Conservation (phyloP, 495 filamentous ascomycete genomes). For the Hyphodiscus hymeniophilus region DNA sequence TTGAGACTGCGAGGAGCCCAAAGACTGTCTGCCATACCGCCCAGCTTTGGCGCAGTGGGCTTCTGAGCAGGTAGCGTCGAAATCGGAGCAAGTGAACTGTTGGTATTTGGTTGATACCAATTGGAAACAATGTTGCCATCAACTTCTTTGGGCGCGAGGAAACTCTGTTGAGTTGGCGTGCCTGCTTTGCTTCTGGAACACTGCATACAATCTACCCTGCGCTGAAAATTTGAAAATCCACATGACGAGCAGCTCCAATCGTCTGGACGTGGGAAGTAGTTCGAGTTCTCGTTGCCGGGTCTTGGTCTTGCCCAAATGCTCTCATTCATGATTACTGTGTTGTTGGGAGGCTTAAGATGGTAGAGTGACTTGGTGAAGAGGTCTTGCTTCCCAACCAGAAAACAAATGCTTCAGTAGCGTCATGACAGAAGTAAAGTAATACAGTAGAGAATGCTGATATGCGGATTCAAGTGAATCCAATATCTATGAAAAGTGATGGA, state of each 20-base stretch:
- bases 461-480: too few species aligned
- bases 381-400: too few species aligned
- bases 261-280: neutral
- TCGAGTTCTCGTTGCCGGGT: neutral
- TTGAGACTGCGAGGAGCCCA: slow-evolving; percentile 17
- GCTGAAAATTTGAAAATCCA: slow-evolving; percentile 40
- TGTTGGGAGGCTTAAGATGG: too few species aligned
- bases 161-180: neutral
- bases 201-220: slow-evolving; percentile 13
- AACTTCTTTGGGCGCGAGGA: neutral
- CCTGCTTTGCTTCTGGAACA: neutral
- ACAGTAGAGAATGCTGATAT: too few species aligned
- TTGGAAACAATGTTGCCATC: too few species aligned
- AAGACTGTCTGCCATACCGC: slow-evolving; percentile 14
- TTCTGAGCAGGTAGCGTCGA: neutral
- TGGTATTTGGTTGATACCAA: neutral
- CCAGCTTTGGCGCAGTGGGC: neutral
- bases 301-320: slow-evolving; percentile 4
- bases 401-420: too few species aligned
- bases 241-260: slow-evolving; percentile 23
- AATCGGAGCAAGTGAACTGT: neutral
- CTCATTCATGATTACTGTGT: neutral
- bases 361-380: too few species aligned
- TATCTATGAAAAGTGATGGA: too few species aligned
- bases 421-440: too few species aligned